Evolutionary conservation across 805 yeast genomes (phyloP).

Genomic region (Yamadazyma akitaensis): DNA sequence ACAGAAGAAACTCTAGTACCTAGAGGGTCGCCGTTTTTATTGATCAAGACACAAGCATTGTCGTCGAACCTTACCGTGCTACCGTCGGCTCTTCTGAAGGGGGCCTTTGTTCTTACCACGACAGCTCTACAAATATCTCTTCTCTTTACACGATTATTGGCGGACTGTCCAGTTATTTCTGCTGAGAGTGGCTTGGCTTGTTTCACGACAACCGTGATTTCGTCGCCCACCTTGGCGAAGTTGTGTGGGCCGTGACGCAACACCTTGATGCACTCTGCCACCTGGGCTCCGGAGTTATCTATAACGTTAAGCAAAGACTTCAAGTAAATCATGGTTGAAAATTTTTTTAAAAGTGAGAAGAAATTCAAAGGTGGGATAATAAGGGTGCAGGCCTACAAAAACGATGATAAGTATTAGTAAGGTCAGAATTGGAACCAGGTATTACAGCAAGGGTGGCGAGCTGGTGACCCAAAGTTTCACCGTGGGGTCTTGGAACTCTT

Average conservation of each 20-base stretch:
- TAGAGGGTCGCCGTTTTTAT: slow-evolving; percentile 89
- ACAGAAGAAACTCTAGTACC: slow-evolving; percentile 91
- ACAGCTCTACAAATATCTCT: slow-evolving; percentile 96
- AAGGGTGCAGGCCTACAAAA: not conserved
- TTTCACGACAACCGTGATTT: slow-evolving; percentile 90
- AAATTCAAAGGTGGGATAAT: not conserved
- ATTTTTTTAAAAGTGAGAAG: slow-evolving; percentile 3
- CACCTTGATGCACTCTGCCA: slow-evolving; percentile 95
- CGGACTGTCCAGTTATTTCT: slow-evolving; percentile 68
- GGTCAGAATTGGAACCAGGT: no score
- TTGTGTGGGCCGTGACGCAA: slow-evolving; percentile 82
- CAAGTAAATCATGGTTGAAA: slow-evolving; percentile 68
- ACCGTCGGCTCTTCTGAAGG: slow-evolving; percentile 79
- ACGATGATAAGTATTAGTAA: no score
- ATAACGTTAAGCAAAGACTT: slow-evolving; percentile 86
- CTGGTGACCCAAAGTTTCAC: not conserved
- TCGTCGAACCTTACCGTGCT: slow-evolving; percentile 85
- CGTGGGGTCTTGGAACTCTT: slow-evolving; percentile 27
- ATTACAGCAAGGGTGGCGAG: not conserved
- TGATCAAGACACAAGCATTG: slow-evolving; percentile 93
- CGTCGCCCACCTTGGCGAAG: slow-evolving; percentile 85
- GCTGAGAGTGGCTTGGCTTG: slow-evolving; percentile 77
- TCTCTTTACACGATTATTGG: slow-evolving; percentile 80
- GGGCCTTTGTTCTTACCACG: slow-evolving; percentile 86
- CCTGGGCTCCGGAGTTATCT: slow-evolving; percentile 92